These are phyloP conservation scores for Citropsis articulata DNA, from an alignment of 345 rosid genomes.

Conservation along the genomic window DNA sequence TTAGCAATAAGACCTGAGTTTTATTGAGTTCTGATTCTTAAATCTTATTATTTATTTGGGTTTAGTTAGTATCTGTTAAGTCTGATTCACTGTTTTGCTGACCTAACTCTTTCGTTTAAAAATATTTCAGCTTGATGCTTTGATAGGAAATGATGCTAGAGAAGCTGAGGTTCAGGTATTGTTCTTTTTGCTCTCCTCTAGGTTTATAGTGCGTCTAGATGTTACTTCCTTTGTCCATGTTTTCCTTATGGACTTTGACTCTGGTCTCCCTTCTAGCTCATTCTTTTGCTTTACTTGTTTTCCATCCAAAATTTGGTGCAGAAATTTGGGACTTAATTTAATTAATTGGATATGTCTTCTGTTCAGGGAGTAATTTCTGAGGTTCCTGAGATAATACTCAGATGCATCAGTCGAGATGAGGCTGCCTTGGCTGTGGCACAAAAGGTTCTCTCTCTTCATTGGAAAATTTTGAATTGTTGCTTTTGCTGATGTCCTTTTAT, in stretches of 20 bases:
- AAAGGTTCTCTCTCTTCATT: slow-evolving; percentile 44
- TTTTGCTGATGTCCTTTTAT: not conserved
- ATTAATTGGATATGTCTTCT: not conserved
- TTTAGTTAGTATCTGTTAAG: not conserved
- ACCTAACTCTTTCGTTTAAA: not conserved
- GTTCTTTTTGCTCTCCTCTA: not conserved
- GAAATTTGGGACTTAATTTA: not conserved
- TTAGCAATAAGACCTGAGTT: not conserved
- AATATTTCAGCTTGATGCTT: slow-evolving; percentile 72
- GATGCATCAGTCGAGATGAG: slow-evolving; percentile 93
- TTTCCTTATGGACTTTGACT: not conserved
- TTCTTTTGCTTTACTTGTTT: not conserved
- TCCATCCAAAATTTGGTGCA: not conserved
- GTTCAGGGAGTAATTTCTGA: slow-evolving; percentile 74
- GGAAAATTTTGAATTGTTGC: not conserved
- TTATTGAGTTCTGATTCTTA: not conserved
- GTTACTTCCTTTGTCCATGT: not conserved
- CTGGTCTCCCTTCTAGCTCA: not conserved
- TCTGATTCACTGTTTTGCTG: slow-evolving; percentile 16
- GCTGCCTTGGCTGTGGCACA: slow-evolving; percentile 98
- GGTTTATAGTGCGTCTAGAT: not conserved
- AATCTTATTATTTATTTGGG: not conserved
- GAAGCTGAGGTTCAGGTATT: slow-evolving; percentile 91
- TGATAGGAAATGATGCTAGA: slow-evolving; percentile 61
- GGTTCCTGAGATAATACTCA: slow-evolving; percentile 92